phyloP scores from a whole-genome alignment of 345 rosid species.

The Nasturtium officinale region DNA sequence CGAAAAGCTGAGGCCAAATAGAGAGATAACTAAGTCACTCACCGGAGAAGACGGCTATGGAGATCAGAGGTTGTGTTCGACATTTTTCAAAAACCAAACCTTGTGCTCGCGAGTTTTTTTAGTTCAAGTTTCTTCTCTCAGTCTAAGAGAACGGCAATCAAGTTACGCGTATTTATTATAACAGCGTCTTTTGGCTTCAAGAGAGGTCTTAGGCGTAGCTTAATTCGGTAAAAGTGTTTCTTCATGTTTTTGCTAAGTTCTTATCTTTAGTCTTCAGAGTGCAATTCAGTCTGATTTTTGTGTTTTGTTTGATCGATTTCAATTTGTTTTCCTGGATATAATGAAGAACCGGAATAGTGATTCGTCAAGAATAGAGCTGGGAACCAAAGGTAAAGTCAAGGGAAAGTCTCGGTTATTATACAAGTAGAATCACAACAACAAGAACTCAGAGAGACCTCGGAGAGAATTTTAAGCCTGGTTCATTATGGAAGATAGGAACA shows the following conservation, averaged over 20 bases:
- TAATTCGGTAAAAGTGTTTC: too few species aligned
- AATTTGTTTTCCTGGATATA: neutral
- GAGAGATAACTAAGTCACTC: conserved; percentile 30
- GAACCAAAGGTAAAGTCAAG: conserved; percentile 1
- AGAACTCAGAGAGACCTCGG: conserved; percentile 1
- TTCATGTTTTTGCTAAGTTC: neutral
- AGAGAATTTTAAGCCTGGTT: neutral
- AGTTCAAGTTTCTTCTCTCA: neutral
- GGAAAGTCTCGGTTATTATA: conserved; percentile 18
- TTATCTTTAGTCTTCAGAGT: neutral
- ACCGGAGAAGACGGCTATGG: conserved; percentile 56
- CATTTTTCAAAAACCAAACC: conserved; percentile 40
- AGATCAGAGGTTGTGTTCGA: conserved; percentile 42
- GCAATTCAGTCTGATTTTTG: neutral
- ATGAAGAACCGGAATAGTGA: neutral
- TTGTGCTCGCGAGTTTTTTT: neutral
- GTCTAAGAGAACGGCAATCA: neutral
- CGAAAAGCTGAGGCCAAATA: neutral
- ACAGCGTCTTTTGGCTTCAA: neutral
- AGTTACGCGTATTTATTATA: neutral
- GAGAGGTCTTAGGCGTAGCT: neutral
- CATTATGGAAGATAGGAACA: conserved; percentile 19
- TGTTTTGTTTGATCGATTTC: neutral
- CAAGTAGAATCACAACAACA: conserved; percentile 17
- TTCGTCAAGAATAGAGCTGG: neutral